Percentiles rank a stretch among this genome's conserved stretches.
phyloP scores from a whole-genome alignment of 108 stramenopile species.

The Hondaea fermentalgiana region DNA sequence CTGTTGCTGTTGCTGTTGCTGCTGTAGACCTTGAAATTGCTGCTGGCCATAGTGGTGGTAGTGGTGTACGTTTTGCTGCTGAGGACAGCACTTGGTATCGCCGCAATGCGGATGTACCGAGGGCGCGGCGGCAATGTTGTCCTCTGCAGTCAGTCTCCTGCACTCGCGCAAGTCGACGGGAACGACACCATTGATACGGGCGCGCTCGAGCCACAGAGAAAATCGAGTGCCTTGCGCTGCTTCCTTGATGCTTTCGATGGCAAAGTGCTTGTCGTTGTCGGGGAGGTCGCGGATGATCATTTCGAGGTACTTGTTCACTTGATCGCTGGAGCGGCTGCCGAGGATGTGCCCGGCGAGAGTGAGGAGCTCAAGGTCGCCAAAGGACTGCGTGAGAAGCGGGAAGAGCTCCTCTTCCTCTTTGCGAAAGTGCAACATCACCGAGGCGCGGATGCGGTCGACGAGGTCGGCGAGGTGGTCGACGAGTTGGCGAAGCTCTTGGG shows the following conservation, averaged over 20 bases:
- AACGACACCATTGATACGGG: not conserved
- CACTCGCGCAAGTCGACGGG: not conserved
- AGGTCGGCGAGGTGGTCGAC: not conserved
- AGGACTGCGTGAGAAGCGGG: not conserved
- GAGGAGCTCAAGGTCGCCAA: not conserved
- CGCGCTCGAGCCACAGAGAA: not conserved
- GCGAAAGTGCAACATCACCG: not conserved
- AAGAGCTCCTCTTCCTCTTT: constrained; percentile 19
- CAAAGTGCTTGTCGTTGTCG: not conserved
- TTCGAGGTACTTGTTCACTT: constrained; percentile 29
- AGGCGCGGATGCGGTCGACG: not conserved
- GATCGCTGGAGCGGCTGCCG: not conserved
- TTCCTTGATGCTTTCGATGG: not conserved
- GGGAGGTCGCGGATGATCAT: constrained; percentile 46
- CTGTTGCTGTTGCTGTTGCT: not conserved
- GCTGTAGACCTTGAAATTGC: not conserved
- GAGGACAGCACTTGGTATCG: not conserved
- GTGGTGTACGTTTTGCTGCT: not conserved
- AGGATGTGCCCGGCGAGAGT: constrained; percentile 15
- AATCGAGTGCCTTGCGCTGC: not conserved
- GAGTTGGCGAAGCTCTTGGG: not conserved
- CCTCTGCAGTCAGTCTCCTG: not conserved
- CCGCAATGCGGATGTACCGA: not conserved
- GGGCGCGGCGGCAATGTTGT: not conserved
- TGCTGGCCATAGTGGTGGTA: too few species aligned